Conservation (phyloP, 352 stramenopile species). For the Globisporangium splendens region DNA sequence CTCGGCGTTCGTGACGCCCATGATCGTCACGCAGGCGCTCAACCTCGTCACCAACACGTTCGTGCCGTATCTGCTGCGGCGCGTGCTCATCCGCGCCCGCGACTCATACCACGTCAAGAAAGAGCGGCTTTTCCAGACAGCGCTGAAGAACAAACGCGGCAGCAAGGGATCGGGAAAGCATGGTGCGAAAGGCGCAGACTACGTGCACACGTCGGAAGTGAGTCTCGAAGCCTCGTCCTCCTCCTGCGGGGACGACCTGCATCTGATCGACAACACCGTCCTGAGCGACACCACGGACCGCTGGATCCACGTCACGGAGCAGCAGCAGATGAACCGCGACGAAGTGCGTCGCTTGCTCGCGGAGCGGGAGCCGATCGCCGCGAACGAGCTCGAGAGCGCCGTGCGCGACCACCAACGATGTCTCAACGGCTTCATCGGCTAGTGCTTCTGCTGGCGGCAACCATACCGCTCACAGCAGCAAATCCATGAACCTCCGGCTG, state of each 20-base stretch:
- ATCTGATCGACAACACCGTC: conserved; percentile 9
- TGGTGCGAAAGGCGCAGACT: not conserved
- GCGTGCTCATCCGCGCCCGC: conserved; percentile 37
- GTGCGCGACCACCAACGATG: conserved; percentile 17
- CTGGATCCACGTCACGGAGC: conserved; percentile 31
- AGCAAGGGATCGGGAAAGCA: conserved; percentile 2
- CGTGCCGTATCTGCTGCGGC: conserved; percentile 46
- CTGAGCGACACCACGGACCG: conserved; percentile 16
- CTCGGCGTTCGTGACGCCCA: conserved; percentile 58
- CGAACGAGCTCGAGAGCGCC: conserved; percentile 31
- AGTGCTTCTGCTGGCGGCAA: not conserved
- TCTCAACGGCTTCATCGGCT: not conserved
- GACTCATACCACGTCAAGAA: conserved; percentile 58
- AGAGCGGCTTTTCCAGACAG: conserved; percentile 27
- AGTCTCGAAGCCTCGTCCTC: conserved; percentile 13
- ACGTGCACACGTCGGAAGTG: not conserved
- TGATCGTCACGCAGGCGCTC: conserved; percentile 68
- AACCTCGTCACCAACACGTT: conserved; percentile 72
- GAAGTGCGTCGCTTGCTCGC: conserved; percentile 31
- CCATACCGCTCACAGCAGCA: not conserved
- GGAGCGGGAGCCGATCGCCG: conserved; percentile 33
- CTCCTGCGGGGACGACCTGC: not conserved
- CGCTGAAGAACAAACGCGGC: conserved; percentile 15
- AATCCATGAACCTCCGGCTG: conserved; percentile 28
- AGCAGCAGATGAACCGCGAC: conserved; percentile 26